Base-by-base conservation (phyloP, 2,329 filamentous ascomycete species). In the Rhynchosporium secalis region DNA sequence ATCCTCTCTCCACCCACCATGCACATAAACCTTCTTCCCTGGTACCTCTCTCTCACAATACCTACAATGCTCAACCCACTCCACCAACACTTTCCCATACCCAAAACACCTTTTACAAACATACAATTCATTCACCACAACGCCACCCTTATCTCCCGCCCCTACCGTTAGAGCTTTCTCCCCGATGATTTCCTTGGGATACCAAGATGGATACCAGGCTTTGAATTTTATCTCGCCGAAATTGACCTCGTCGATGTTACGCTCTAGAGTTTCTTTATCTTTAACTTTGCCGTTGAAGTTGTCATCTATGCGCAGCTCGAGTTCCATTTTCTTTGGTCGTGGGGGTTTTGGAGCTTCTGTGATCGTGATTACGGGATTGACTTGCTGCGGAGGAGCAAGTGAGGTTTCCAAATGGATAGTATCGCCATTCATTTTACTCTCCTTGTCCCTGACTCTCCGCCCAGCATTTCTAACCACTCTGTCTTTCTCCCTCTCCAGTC, bases 31-130 rank as follows among this genome's bases (percentile, higher is more conserved):
- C 73, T 88, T 88, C 52, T 78, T 79, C 4, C 93, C 94, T 0
- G 90, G 90, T 0, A 83, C 65, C 72, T 61, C 73, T 72, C 60
- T 74, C 51, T 83, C 80, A 75, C 88, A 92, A 41, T 80, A 75
- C 31, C 78, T 78, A 20, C 85, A 80, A 70, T 89, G 86, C 26
- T 79, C 78, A 71, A 79, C 79, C 83, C 84, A 87, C 1, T 81
- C 76, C 26, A 83, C 78, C 12, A 86, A 74, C 71, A 87, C 85
- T 67, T 81, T 84, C 41, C 89, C 89, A 76, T 99, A 99, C 73
- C 93, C 94, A 81, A 98, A 98, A 79, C 95, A 99, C 80, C 86
- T 89, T 40, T 91, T 89, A 73, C 95, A 99, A 40, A 98, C 90
- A 70, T 93, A 96, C 7, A 98, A 79, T 61, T 87, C 78, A 66